Conservation (phyloP, 2,329 filamentous ascomycete genomes). For the Ustilaginoidea virens region DNA sequence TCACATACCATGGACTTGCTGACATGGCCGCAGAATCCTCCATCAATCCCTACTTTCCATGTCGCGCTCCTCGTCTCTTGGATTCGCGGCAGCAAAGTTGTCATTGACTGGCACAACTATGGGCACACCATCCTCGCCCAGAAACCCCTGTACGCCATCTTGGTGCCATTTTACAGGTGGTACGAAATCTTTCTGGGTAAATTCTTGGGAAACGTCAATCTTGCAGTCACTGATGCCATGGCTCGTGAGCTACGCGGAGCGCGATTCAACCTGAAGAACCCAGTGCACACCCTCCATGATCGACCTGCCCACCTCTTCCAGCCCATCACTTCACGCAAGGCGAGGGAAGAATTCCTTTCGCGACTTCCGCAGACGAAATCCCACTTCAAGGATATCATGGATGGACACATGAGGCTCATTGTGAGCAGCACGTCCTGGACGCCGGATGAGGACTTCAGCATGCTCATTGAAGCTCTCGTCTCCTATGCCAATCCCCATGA, state of each 20-base stretch:
- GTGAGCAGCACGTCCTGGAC: slow-evolving; percentile 97
- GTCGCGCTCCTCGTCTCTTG: slow-evolving; percentile 59
- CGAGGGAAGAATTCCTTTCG: slow-evolving; percentile 45
- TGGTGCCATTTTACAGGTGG: slow-evolving; percentile 60
- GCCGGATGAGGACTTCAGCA: slow-evolving; percentile 82
- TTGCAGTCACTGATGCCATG: slow-evolving; percentile 89
- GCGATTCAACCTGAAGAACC: slow-evolving; percentile 49
- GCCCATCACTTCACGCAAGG: slow-evolving; percentile 36
- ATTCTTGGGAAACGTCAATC: slow-evolving; percentile 52
- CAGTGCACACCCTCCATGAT: slow-evolving; percentile 66
- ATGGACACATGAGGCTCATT: slow-evolving; percentile 49
- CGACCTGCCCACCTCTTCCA: slow-evolving; percentile 72
- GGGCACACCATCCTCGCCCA: slow-evolving; percentile 80
- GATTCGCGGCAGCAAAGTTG: slow-evolving; percentile 62
- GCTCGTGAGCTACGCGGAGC: slow-evolving; percentile 46
- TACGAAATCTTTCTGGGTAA: slow-evolving; percentile 65
- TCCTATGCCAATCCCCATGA: slow-evolving; percentile 43
- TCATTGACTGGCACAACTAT: slow-evolving; percentile 99
- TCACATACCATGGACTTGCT: slow-evolving; percentile 1
- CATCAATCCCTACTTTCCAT: slow-evolving; percentile 79
- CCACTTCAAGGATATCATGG: slow-evolving; percentile 41
- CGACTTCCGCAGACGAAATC: slow-evolving; percentile 48
- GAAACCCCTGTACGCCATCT: slow-evolving; percentile 46
- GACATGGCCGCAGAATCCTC: slow-evolving; percentile 55
- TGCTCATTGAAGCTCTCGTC: slow-evolving; percentile 72